Conservation (phyloP, 768 basidiomycete genomes). For the Russula abietina region DNA sequence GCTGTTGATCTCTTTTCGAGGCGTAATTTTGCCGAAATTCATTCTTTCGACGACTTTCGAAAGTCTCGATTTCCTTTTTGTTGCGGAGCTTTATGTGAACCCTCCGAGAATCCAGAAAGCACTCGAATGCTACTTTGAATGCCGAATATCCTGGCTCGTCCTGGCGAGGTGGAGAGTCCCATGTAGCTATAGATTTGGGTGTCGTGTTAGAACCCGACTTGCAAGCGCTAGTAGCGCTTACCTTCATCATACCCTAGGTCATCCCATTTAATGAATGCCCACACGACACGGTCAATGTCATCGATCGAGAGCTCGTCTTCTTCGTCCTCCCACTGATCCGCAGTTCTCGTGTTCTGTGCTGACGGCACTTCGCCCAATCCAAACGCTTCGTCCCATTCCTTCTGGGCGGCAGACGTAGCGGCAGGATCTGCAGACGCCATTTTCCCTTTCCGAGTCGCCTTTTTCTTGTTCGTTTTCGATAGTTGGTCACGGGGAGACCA, state of each 20-base stretch:
- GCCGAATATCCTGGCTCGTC: slow-evolving; percentile 53
- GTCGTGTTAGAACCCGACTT: slow-evolving; percentile 6
- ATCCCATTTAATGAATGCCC: slow-evolving; percentile 90
- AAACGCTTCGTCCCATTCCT: slow-evolving; percentile 37
- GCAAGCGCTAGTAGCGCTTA: slow-evolving; percentile 33
- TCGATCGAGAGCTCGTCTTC: slow-evolving; percentile 39
- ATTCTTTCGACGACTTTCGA: slow-evolving; percentile 51
- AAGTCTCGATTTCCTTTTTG: slow-evolving; percentile 36
- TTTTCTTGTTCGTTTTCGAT: slow-evolving; percentile 26
- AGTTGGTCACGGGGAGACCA: slow-evolving; percentile 42
- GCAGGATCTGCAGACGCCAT: slow-evolving; percentile 28
- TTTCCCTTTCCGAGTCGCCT: slow-evolving; percentile 28
- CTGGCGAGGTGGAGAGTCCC: slow-evolving; percentile 79
- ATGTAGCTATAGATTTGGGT: slow-evolving; percentile 54
- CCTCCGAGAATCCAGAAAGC: slow-evolving; percentile 55
- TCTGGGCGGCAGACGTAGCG: slow-evolving; percentile 29
- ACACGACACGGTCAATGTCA: slow-evolving; percentile 59
- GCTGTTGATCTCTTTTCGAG: slow-evolving; percentile 40
- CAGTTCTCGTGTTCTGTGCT: slow-evolving; percentile 45
- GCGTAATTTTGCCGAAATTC: slow-evolving; percentile 43
- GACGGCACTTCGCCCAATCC: slow-evolving; percentile 61
- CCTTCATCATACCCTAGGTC: slow-evolving; percentile 92
- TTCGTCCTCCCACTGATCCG: slow-evolving; percentile 56
- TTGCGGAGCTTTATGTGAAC: slow-evolving; percentile 54
- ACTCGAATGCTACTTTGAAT: slow-evolving; percentile 60